Percentiles rank a stretch among this genome's conserved stretches.
phyloP scores from a whole-genome alignment of 768 basidiomycete genomes.

The Amanita fuliginea region DNA sequence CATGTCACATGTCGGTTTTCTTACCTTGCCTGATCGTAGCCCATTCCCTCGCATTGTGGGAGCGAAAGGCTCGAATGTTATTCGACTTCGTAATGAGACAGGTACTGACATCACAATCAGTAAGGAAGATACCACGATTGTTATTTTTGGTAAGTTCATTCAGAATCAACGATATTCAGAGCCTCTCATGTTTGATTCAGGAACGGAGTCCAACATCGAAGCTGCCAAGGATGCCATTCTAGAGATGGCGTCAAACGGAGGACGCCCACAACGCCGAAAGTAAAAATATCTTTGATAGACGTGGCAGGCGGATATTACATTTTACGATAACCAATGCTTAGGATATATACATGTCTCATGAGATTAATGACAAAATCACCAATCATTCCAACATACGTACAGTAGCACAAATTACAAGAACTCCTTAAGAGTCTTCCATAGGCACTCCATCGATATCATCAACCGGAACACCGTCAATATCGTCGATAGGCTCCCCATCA shows the following conservation, averaged over 20 bases:
- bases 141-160: conserved; percentile 64
- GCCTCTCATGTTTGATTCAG: conserved; percentile 23
- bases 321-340: background rate
- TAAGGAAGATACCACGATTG: conserved; percentile 78
- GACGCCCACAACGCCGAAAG: conserved; percentile 29
- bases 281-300: conserved; percentile 15
- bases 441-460: conserved; percentile 24
- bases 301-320: background rate
- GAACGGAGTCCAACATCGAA: conserved; percentile 54
- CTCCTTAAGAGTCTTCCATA: background rate
- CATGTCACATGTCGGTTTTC: conserved; percentile 75
- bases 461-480: conserved; percentile 22
- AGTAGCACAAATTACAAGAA: background rate
- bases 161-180: background rate
- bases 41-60: conserved; percentile 93
- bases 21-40: conserved; percentile 72
- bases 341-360: conserved; percentile 2
- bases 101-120: conserved; percentile 89
- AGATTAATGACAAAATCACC: background rate
- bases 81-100: conserved; percentile 78
- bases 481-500: conserved; percentile 32
- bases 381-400: background rate
- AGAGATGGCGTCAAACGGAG: conserved; percentile 34
- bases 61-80: conserved; percentile 81
- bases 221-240: conserved; percentile 74